These are phyloP conservation scores for Wolfiporia cocos DNA, from an alignment of 1,284 basidiomycete genomes.

Conservation along the genomic window DNA sequence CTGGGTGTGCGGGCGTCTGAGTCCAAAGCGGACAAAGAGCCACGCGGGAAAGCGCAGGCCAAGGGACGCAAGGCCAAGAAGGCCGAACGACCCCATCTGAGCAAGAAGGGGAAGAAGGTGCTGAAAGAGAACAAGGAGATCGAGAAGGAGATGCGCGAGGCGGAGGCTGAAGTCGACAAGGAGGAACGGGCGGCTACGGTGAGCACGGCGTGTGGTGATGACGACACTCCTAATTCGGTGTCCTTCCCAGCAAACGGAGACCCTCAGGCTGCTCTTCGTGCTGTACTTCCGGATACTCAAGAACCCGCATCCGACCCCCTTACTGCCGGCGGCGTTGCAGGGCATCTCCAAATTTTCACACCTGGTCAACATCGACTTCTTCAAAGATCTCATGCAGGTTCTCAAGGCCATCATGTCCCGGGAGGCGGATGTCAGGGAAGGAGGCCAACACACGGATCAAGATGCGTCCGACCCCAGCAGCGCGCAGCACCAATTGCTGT, in stretches of 20 bases:
- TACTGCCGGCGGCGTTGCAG: conserved; percentile 85
- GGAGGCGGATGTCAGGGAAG: conserved; percentile 27
- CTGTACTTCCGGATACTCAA: conserved; percentile 98
- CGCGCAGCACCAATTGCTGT: conserved; percentile 69
- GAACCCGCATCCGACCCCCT: conserved; percentile 72
- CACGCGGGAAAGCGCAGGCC: conserved; percentile 28
- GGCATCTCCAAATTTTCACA: conserved; percentile 94
- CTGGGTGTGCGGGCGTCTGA: conserved; percentile 75
- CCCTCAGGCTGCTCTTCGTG: conserved; percentile 95
- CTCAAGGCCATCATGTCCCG: conserved; percentile 73
- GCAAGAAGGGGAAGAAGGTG: conserved; percentile 81
- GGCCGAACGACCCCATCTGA: conserved; percentile 66
- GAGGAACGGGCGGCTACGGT: conserved; percentile 86
- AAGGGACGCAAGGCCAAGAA: conserved; percentile 59
- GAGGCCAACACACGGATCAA: conserved; percentile 38
- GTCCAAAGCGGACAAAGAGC: conserved; percentile 51
- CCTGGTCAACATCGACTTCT: conserved; percentile 98
- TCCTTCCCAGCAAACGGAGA: conserved; percentile 84
- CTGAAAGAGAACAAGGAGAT: conserved; percentile 83
- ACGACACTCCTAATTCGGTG: conserved; percentile 6
- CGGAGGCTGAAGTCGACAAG: conserved; percentile 90
- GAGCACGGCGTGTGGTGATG: conserved; percentile 15
- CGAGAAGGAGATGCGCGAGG: conserved; percentile 86
- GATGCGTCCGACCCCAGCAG: conserved; percentile 21
- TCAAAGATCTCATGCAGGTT: conserved; percentile 89